Conservation (phyloP, 2,329 filamentous ascomycete genomes). For the Cordyceps cateniannulata region DNA sequence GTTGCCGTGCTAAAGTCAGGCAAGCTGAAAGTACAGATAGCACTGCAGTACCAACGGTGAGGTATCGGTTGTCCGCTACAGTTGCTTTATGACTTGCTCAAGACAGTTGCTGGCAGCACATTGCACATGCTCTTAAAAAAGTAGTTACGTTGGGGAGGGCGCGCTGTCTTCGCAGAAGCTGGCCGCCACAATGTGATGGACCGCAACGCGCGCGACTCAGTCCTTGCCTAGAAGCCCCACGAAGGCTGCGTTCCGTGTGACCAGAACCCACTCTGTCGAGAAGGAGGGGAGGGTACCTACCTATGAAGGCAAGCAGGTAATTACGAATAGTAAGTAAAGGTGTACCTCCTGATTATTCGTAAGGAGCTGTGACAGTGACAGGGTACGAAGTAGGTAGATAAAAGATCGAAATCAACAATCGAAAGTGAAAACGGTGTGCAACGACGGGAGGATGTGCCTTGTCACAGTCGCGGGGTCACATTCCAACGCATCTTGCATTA, state of each 20-base stretch:
- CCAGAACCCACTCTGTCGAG: background rate
- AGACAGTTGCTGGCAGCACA: background rate
- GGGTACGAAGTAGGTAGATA: background rate
- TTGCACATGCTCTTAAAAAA: no score
- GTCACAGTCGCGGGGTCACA: no score
- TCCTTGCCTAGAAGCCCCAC: background rate
- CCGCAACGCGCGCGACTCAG: slow-evolving; percentile 1
- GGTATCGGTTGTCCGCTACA: background rate
- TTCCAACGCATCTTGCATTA: no score
- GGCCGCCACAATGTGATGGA: background rate
- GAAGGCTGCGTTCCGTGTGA: slow-evolving; percentile 2
- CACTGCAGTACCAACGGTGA: no score
- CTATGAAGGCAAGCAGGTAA: no score
- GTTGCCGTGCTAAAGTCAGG: no score
- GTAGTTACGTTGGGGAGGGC: background rate
- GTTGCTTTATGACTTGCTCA: no score
- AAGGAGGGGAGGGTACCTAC: no score
- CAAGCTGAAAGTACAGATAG: background rate
- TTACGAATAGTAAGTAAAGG: no score
- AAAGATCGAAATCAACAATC: background rate
- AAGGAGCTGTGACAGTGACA: no score
- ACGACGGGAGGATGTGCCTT: background rate
- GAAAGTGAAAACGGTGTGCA: background rate
- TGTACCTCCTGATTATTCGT: no score
- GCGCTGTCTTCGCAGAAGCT: background rate